Evolutionary conservation across 2,329 filamentous ascomycete genomes (phyloP).

Genomic region (Penicillium paneum): DNA sequence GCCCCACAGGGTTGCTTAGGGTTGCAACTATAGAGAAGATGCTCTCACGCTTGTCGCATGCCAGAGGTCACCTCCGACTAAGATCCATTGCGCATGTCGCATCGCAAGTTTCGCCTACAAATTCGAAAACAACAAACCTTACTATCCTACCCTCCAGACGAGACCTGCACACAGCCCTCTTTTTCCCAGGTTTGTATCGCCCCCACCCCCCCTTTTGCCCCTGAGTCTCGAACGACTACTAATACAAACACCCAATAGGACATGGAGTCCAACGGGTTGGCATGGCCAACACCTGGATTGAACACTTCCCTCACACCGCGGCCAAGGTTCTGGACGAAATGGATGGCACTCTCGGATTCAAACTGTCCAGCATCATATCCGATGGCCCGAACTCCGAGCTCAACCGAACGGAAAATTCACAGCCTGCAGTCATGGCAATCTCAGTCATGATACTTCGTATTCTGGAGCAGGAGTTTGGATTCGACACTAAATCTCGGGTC

Average conservation of each 20-base stretch:
- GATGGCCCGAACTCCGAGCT: slow-evolving; percentile 73
- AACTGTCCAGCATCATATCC: slow-evolving; percentile 73
- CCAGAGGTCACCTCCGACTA: neutral
- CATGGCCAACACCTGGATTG: slow-evolving; percentile 82
- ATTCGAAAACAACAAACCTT: neutral
- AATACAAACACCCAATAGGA: slow-evolving; percentile 50
- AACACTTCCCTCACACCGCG: slow-evolving; percentile 76
- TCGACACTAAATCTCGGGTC: slow-evolving; percentile 65
- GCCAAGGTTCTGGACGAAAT: slow-evolving; percentile 79
- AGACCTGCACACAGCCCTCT: slow-evolving; percentile 44
- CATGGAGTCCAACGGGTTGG: slow-evolving; percentile 87
- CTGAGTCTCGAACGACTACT: slow-evolving; percentile 6
- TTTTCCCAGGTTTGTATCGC: slow-evolving; percentile 43
- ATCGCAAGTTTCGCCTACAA: neutral
- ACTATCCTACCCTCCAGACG: slow-evolving; percentile 5
- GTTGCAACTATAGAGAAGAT: slow-evolving; percentile 19
- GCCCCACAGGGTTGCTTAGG: slow-evolving; percentile 14
- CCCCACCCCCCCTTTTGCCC: neutral
- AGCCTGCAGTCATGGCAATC: slow-evolving; percentile 94
- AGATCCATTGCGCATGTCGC: neutral
- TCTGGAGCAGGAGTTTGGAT: slow-evolving; percentile 79
- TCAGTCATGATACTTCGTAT: slow-evolving; percentile 86
- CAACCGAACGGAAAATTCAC: slow-evolving; percentile 80
- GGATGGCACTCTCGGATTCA: slow-evolving; percentile 70
- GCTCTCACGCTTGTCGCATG: slow-evolving; percentile 11